These are phyloP conservation scores for Serendipita vermifera DNA, from an alignment of 768 basidiomycete species.

Conservation along the genomic window DNA sequence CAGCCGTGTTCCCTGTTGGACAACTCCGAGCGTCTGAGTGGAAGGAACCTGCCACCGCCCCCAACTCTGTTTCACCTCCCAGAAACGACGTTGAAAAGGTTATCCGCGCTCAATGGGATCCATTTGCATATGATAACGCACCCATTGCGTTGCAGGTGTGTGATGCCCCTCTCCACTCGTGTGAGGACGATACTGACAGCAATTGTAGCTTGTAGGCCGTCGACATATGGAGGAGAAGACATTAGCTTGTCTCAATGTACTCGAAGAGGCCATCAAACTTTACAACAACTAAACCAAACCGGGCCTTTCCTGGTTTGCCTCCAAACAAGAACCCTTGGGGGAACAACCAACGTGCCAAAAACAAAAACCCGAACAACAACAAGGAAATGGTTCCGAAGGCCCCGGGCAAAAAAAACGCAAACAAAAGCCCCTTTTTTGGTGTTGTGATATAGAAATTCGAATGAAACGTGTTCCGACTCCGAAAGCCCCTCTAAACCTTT, in stretches of 20 bases:
- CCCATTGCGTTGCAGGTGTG: constrained; percentile 33
- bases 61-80: constrained; percentile 12
- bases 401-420: too few relatives aligned
- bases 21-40: constrained; percentile 23
- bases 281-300: too few relatives aligned
- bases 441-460: too few relatives aligned
- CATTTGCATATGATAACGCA: constrained; percentile 31
- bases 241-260: constrained; percentile 30
- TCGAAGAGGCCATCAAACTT: constrained; percentile 26
- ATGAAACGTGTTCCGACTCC: too few relatives aligned
- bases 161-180: too few relatives aligned
- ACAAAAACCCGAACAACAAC: too few relatives aligned
- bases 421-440: too few relatives aligned
- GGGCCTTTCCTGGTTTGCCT: too few relatives aligned
- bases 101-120: constrained; percentile 30
- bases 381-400: too few relatives aligned
- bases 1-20: constrained; percentile 36
- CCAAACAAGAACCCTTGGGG: too few relatives aligned
- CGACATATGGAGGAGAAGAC: constrained; percentile 39
- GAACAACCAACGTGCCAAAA: too few relatives aligned
- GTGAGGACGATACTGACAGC: background rate
- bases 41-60: constrained; percentile 11
- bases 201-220: constrained; percentile 31
- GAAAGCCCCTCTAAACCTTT: too few relatives aligned
- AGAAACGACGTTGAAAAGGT: constrained; percentile 28